A percentile compares a stretch with the other conserved stretches of the same genome.
Evolutionary conservation across 805 yeast species (phyloP).

Genomic region (Candida piceae): DNA sequence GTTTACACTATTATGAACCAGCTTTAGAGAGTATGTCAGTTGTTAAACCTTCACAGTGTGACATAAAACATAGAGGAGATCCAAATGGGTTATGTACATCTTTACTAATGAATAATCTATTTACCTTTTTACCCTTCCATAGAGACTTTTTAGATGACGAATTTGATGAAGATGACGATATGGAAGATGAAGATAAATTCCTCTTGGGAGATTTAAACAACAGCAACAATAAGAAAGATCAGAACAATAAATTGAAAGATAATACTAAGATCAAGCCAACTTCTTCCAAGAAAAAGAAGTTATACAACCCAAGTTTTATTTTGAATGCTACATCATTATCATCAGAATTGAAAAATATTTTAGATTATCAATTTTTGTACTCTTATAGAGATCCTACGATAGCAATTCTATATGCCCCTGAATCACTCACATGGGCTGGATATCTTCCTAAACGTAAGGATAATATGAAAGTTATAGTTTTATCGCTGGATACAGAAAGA

Average conservation of each 20-base stretch:
- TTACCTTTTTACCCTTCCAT: constrained; percentile 68
- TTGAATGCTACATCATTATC: constrained; percentile 54
- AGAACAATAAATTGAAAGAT: constrained; percentile 4
- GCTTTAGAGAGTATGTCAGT: constrained; percentile 48
- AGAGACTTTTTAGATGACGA: constrained; percentile 39
- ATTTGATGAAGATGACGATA: constrained; percentile 22
- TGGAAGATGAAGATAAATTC: constrained; percentile 5
- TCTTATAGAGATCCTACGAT: constrained; percentile 78
- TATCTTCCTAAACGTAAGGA: constrained; percentile 56
- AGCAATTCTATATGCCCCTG: constrained; percentile 31
- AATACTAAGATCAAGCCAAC: constrained; percentile 2
- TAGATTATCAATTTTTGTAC: constrained; percentile 66
- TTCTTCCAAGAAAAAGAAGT: constrained; percentile 8
- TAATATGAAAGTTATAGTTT: constrained; percentile 52
- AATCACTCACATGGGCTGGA: constrained; percentile 69
- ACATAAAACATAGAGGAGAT: constrained; percentile 51
- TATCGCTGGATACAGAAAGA: constrained; percentile 60
- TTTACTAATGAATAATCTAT: constrained; percentile 57
- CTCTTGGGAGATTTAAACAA: neutral
- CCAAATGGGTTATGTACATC: constrained; percentile 55
- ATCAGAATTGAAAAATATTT: constrained; percentile 51
- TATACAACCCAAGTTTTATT: constrained; percentile 53
- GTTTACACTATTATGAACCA: constrained; percentile 83
- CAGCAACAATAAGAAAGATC: constrained; percentile 10
- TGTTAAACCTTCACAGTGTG: constrained; percentile 32